phyloP scores from a whole-genome alignment of 805 yeast species.

The Nakazawaea ernobii region DNA sequence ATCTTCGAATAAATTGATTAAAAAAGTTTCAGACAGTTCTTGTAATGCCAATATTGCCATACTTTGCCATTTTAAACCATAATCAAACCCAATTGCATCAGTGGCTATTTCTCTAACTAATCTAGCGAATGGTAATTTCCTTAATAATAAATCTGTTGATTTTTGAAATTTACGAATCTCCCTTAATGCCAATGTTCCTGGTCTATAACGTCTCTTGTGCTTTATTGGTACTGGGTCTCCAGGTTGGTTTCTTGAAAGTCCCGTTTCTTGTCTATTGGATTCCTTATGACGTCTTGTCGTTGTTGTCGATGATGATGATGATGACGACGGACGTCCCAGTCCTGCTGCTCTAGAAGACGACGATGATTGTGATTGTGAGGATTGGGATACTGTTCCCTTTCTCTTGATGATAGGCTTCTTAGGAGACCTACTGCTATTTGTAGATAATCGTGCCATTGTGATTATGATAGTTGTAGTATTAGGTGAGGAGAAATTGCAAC shows the following conservation, averaged over 20 bases:
- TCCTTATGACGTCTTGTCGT: neutral
- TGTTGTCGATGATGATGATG: neutral
- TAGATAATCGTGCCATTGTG: constrained; percentile 4
- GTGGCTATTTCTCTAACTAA: constrained; percentile 71
- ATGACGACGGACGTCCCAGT: neutral
- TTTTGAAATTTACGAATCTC: constrained; percentile 67
- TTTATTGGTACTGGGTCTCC: constrained; percentile 42
- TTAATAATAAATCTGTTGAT: constrained; percentile 58
- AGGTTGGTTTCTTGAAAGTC: constrained; percentile 43
- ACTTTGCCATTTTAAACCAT: constrained; percentile 71
- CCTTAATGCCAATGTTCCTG: constrained; percentile 61
- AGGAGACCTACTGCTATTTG: neutral
- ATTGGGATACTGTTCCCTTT: neutral
- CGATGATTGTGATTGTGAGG: neutral
- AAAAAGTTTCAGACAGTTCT: constrained; percentile 76
- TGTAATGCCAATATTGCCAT: constrained; percentile 73
- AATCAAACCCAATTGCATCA: constrained; percentile 45
- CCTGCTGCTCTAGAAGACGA: neutral
- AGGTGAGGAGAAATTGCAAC: too few species aligned
- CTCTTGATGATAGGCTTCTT: neutral
- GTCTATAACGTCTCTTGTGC: constrained; percentile 39
- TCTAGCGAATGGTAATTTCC: constrained; percentile 75
- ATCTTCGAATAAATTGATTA: constrained; percentile 70
- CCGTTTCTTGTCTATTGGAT: constrained; percentile 19
- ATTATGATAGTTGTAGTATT: too few species aligned